Conservation (phyloP, 2,329 filamentous ascomycete species). For the Macrophomina phaseolina region DNA sequence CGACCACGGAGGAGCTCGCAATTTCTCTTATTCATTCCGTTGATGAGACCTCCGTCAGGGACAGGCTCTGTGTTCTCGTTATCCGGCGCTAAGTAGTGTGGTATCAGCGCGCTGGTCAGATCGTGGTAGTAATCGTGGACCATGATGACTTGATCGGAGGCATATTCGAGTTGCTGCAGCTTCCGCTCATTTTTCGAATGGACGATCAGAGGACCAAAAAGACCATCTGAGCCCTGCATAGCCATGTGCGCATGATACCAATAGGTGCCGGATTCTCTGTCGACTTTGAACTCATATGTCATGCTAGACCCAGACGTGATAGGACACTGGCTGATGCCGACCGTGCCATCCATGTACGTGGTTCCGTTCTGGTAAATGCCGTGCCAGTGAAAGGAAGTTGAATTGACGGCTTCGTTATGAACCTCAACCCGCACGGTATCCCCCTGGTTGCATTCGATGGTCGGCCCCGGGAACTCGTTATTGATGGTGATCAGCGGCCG, state of each 20-base stretch:
- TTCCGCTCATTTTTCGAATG: slow-evolving; percentile 57
- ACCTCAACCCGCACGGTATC: slow-evolving; percentile 72
- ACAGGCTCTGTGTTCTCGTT: slow-evolving; percentile 63
- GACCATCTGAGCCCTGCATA: slow-evolving; percentile 73
- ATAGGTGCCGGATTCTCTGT: slow-evolving; percentile 66
- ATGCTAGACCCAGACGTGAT: slow-evolving; percentile 68
- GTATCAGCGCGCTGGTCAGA: slow-evolving; percentile 52
- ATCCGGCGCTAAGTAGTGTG: slow-evolving; percentile 59
- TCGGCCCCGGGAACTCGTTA: slow-evolving; percentile 46
- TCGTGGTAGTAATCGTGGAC: slow-evolving; percentile 74
- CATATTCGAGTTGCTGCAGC: slow-evolving; percentile 49
- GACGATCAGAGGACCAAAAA: slow-evolving; percentile 68
- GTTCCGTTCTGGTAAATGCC: slow-evolving; percentile 74
- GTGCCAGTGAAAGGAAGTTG: slow-evolving; percentile 72
- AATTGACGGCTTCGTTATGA: slow-evolving; percentile 64
- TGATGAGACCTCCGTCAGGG: slow-evolving; percentile 51
- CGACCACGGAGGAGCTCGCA: slow-evolving; percentile 45
- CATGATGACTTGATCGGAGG: slow-evolving; percentile 65
- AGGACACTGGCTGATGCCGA: slow-evolving; percentile 68
- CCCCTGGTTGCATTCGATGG: slow-evolving; percentile 59
- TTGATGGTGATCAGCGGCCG: slow-evolving; percentile 51
- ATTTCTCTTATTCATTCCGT: slow-evolving; percentile 46
- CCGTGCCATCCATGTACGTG: slow-evolving; percentile 73
- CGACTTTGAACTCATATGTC: slow-evolving; percentile 69
- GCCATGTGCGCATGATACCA: slow-evolving; percentile 78